Conservation (phyloP, 371 early-diverging fungal genomes). For the Mucor lusitanicus region DNA sequence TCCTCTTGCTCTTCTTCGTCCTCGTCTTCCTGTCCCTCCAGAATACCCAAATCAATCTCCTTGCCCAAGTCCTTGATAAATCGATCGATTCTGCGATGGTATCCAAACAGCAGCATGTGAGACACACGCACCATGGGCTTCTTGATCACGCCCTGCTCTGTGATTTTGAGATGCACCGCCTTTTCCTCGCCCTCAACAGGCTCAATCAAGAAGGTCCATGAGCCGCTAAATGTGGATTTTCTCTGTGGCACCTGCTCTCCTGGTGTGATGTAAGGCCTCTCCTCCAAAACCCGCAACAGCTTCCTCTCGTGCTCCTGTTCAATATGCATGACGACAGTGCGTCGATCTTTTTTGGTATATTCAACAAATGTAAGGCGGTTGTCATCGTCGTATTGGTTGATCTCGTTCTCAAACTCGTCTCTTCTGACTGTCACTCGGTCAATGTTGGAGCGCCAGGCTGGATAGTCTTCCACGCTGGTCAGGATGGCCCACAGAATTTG, state of each 20-base stretch:
- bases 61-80: constrained; percentile 41
- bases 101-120: constrained; percentile 42
- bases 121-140: constrained; percentile 43
- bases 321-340: constrained; percentile 33
- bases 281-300: constrained; percentile 44
- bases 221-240: constrained; percentile 34
- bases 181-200: constrained; percentile 17
- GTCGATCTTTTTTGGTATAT: constrained; percentile 31
- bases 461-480: constrained; percentile 37
- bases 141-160: constrained; percentile 47
- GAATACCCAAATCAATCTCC: constrained; percentile 16
- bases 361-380: constrained; percentile 32
- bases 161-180: constrained; percentile 30
- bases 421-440: constrained; percentile 19
- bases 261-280: constrained; percentile 19
- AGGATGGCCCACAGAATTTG: constrained; percentile 41
- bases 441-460: constrained; percentile 41
- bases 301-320: constrained; percentile 32
- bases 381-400: constrained; percentile 26
- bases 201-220: constrained; percentile 33
- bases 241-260: constrained; percentile 19
- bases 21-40: neutral
- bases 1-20: constrained; percentile 11
- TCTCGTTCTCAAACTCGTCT: constrained; percentile 19
- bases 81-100: constrained; percentile 44